Evolutionary conservation across 176 grass and related monocot species (phyloP).

Genomic region (Carex kokanica): DNA sequence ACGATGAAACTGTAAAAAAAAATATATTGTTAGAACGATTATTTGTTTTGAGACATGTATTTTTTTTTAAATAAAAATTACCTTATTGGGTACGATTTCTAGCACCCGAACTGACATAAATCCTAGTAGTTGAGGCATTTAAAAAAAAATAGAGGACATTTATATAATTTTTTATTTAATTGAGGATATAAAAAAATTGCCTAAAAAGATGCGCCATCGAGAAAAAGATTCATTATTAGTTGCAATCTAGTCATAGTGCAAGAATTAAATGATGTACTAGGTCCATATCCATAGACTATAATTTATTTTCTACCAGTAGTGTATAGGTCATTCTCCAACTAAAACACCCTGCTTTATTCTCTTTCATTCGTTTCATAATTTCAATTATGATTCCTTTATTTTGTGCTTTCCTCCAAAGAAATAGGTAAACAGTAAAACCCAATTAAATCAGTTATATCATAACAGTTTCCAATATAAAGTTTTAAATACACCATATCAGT

Average conservation of each 20-base stretch:
- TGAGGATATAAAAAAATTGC: too few relatives aligned
- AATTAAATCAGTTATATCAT: background rate
- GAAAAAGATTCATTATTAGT: background rate
- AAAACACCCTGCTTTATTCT: conserved; percentile 19
- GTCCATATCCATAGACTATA: background rate
- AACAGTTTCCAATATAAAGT: background rate
- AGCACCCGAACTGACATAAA: too few relatives aligned
- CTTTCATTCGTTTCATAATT: conserved; percentile 8
- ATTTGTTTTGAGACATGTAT: too few relatives aligned
- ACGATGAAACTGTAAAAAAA: too few relatives aligned
- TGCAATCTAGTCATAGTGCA: background rate
- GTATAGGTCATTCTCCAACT: conserved; percentile 5
- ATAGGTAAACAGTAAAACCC: conserved; percentile 4
- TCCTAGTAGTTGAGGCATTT: too few relatives aligned
- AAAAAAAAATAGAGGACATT: too few relatives aligned
- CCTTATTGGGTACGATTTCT: too few relatives aligned
- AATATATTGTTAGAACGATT: too few relatives aligned
- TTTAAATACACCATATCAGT: too few relatives aligned
- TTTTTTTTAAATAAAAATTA: too few relatives aligned
- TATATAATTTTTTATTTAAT: too few relatives aligned
- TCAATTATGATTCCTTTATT: background rate
- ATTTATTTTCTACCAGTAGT: background rate
- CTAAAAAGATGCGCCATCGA: background rate
- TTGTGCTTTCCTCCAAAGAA: background rate
- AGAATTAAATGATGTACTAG: background rate